Conservation (phyloP, 1,284 basidiomycete species). For the Wallemia mellicola region DNA sequence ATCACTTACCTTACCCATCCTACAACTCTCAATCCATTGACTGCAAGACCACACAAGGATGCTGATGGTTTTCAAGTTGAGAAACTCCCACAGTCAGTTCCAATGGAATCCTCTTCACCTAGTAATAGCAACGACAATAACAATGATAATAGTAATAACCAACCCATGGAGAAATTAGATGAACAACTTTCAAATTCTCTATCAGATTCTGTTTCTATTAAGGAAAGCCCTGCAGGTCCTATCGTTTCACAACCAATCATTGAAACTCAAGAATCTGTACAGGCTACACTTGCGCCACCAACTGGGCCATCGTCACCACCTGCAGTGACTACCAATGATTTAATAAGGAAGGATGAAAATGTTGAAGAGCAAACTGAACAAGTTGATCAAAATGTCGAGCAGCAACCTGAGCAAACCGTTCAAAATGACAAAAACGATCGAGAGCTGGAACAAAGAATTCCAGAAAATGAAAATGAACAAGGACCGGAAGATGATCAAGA, state of each 20-base stretch:
- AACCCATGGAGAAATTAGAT: constrained; percentile 1
- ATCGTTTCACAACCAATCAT: constrained; percentile 1
- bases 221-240: constrained; percentile 1
- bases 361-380: constrained; percentile 1
- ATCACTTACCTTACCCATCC: constrained; percentile 73
- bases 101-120: constrained; percentile 4
- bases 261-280: not conserved
- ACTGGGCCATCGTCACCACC: not conserved
- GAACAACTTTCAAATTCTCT: not conserved
- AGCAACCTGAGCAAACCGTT: not conserved
- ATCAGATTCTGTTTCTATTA: not conserved
- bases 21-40: constrained; percentile 84
- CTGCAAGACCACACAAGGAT: constrained; percentile 13
- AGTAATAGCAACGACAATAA: not conserved
- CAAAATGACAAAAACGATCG: not conserved
- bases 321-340: not conserved
- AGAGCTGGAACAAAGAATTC: too few species aligned
- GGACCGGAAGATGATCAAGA: not conserved
- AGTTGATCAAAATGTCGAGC: constrained; percentile 1
- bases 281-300: not conserved
- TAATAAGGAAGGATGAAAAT: not conserved
- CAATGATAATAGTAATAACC: too few species aligned
- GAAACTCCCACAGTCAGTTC: constrained; percentile 7
- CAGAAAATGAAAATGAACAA: constrained; percentile 1
- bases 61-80: not conserved